phyloP scores from a whole-genome alignment of 2,329 filamentous ascomycete genomes.

The Sporothrix variecibatus region DNA sequence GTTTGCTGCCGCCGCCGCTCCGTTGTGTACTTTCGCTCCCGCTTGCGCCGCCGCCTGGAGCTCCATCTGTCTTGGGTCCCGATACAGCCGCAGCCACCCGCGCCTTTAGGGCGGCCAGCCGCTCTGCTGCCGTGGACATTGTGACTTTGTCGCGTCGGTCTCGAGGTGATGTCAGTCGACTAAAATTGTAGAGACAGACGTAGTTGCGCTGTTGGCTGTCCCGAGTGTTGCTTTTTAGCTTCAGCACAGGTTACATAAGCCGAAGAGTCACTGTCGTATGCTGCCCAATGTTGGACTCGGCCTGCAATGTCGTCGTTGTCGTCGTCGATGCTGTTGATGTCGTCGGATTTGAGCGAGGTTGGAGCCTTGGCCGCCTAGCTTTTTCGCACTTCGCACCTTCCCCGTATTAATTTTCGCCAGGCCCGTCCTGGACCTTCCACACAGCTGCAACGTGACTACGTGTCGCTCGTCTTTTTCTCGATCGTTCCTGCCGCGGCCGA shows the following conservation, averaged over 20 bases:
- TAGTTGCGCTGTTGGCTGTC: neutral
- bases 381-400: neutral
- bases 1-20: conserved; percentile 42
- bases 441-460: conserved; percentile 24
- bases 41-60: neutral
- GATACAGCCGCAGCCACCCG: conserved; percentile 70
- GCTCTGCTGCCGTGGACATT: conserved; percentile 53
- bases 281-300: neutral
- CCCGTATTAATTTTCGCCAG: conserved; percentile 14
- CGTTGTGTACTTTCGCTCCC: neutral
- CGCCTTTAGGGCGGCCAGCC: conserved; percentile 75
- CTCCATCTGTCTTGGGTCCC: conserved; percentile 43
- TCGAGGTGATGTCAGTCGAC: neutral
- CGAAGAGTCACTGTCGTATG: neutral
- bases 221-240: too few species aligned
- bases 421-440: neutral
- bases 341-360: neutral
- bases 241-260: neutral
- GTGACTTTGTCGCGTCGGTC: conserved; percentile 10
- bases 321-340: neutral
- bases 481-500: neutral
- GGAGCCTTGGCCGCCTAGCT: conserved; percentile 9
- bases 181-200: neutral
- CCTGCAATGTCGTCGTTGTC: neutral
- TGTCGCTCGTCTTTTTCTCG: neutral